phyloP scores from a whole-genome alignment of 345 rosid genomes.

The Lepidium sativum region DNA sequence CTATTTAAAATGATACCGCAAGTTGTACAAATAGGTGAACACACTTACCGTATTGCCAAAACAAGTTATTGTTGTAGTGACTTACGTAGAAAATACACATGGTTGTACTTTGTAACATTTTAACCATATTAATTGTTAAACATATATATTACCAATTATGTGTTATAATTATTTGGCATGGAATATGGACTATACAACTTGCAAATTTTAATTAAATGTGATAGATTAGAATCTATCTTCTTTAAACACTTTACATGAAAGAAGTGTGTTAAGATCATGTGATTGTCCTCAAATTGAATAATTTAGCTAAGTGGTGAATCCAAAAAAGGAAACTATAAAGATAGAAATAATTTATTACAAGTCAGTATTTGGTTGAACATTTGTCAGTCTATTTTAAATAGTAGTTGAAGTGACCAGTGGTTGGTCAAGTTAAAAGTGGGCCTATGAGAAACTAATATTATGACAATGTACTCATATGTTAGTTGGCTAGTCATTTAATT shows the following conservation, averaged over 20 bases:
- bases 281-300: not conserved
- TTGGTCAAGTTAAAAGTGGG: conserved; percentile 20
- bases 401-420: conserved; percentile 18
- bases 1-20: no score
- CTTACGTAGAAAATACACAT: not conserved
- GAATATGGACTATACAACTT: not conserved
- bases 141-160: not conserved
- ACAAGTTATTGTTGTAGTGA: not conserved
- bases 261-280: conserved; percentile 8
- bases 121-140: not conserved
- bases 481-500: conserved; percentile 12
- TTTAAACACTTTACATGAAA: not conserved
- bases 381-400: conserved; percentile 19
- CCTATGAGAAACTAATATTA: conserved; percentile 10
- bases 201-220: not conserved
- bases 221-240: not conserved
- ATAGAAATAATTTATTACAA: conserved; percentile 5
- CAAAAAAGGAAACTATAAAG: conserved; percentile 14
- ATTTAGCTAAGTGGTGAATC: not conserved
- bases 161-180: not conserved
- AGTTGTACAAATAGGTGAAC: not conserved
- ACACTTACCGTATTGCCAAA: not conserved
- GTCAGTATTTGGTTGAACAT: conserved; percentile 7
- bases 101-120: not conserved
- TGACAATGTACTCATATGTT: conserved; percentile 1